Evolutionary conservation across 495 filamentous ascomycete species (phyloP), one percentile per base, ranked within the genome.

Genomic region (Neurospora tetrasperma): DNA sequence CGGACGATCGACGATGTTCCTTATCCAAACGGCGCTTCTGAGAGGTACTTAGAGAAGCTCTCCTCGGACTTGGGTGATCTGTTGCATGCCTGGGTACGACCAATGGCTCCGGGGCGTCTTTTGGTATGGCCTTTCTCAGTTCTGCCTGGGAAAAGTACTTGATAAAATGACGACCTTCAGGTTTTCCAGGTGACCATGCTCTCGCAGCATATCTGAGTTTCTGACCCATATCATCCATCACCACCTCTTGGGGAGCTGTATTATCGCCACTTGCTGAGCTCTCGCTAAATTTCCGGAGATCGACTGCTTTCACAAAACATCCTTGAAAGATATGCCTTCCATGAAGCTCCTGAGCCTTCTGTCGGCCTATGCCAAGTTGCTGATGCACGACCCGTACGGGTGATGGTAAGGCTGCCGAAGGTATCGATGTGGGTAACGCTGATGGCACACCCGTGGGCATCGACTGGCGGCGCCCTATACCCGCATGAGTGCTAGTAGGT

Each of bases 301-400:
- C 78, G 5, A 82, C 75, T 5, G 84, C 79, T 12, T 80, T 75
- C 14, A 86, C 80, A 54, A 85, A 85, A 69, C 80, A 82, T 35
- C 80, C 76, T 66, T 66, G 12, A 5, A 66, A 66, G 54, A 66
- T 66, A 35, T 38, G 54, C 27, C 5, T 31, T 38, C 54, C 54
- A 18, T 66, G 35, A 38, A 66, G 23, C 27, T 66, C 54, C 27
- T 66, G 54, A 31, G 54, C 54, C 14, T 66, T 66, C 27, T 14
- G 54, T 38, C 54, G 54, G 4, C 54, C 54, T 16, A 66, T 66
- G 16, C 54, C 54, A 66, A 16, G 14, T 14, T 66, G 54, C 54
- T 66, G 12, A 31, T 27, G 27, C 14, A 66, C 27, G 27, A 18
- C 54, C 6, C 14, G 12, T 18, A 66, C 12, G 7, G 54, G 54